Base-by-base conservation (phyloP, 768 basidiomycete species). In the Russula compacta region DNA sequence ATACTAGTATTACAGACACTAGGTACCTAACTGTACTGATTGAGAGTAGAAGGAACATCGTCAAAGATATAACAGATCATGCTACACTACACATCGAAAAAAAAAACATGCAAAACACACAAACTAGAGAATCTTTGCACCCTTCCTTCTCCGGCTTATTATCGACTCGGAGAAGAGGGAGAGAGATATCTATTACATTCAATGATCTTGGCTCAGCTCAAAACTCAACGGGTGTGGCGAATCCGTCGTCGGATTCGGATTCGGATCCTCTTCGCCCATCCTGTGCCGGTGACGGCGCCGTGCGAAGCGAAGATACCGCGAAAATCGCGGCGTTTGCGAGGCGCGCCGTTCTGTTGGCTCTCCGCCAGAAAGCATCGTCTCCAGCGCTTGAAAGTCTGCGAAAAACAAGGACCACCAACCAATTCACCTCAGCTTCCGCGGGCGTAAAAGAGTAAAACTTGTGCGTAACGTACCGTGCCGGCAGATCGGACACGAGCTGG, bases 401-500 rank as follows among this genome's bases (percentile, higher is more conserved):
- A 42, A 35, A 33, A 19, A 56, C 33, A 32, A 36, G n/a, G 2
- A 17, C 6, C 49, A 40, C 3, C 46, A 33, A 5, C n/a, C n/a
- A n/a, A n/a, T n/a, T n/a, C n/a, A 35, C 10, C 36, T 53, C 39
- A 40, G 47, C 19, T 15, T 56, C 40, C 10, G 21, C n/a, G 24
- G 39, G 32, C 21, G 5, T 0, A 9, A 14, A 15, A 49, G 17
- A 21, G 32, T 0, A 12, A 49, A 8, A 12, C 21, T 11, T 21
- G 69, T 21, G 35, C 36, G 4, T 3, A 47, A 47, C 79, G 51
- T 66, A 92, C 92, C 92, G 74, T 94, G 87, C 67, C 95, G 81
- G 72, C 95, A 97, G 33, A 97, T 81, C 6, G 95, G 95, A 73
- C 95, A 97, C 36, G 89, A 87, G 60, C 86, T 86, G 1, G 93